Evolutionary conservation across 2,329 filamentous ascomycete genomes (phyloP).

Genomic region (Colletotrichum filicis): DNA sequence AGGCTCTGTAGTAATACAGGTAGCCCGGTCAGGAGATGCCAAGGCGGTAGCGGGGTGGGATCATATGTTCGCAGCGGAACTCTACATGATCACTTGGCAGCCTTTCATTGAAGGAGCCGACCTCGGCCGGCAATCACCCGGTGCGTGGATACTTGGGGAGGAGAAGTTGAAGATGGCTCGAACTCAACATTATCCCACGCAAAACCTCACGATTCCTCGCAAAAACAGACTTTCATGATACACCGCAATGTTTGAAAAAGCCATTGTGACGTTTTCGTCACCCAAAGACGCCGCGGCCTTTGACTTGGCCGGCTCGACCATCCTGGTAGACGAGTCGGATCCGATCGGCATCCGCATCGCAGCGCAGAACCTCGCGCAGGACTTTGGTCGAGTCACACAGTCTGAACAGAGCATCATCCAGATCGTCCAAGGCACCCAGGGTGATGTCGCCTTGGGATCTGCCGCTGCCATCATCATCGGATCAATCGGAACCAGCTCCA

Average conservation of each 20-base stretch:
- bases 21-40: neutral
- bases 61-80: neutral
- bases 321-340: constrained; percentile 45
- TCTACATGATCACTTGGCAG: neutral
- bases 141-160: neutral
- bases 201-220: neutral
- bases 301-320: constrained; percentile 43
- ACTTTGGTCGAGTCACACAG: constrained; percentile 41
- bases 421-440: neutral
- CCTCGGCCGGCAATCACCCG: neutral
- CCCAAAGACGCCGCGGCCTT: constrained; percentile 23
- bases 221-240: neutral
- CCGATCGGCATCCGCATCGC: constrained; percentile 47
- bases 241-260: constrained; percentile 40
- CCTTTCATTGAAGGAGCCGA: neutral
- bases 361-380: constrained; percentile 43
- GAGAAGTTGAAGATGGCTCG: neutral
- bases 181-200: neutral
- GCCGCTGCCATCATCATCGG: constrained; percentile 16
- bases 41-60: neutral
- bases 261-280: constrained; percentile 40
- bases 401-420: neutral
- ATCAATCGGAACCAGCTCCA: constrained; percentile 52
- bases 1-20: too few species aligned
- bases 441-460: neutral